Percentiles rank a stretch among this genome's conserved stretches.
These are phyloP conservation scores for Lipomyces starkeyi DNA, from an alignment of 805 yeast genomes.

Conservation along the genomic window DNA sequence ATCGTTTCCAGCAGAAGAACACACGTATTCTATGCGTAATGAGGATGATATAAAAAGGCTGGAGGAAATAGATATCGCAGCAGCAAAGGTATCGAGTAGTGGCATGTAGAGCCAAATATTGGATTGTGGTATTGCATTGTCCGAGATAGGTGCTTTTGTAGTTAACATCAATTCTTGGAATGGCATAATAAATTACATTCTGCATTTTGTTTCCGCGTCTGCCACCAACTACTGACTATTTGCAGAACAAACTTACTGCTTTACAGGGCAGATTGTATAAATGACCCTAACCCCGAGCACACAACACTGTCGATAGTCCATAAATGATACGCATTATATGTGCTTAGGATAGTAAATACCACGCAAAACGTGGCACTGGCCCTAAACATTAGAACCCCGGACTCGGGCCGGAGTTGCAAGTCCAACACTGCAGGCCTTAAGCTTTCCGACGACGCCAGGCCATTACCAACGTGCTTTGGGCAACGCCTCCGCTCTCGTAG, in stretches of 20 bases:
- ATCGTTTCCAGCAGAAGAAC: slow-evolving; percentile 67
- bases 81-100: neutral
- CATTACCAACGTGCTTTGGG: too few relatives aligned
- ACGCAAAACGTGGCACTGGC: neutral
- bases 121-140: neutral
- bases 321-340: neutral
- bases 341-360: neutral
- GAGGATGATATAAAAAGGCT: slow-evolving; percentile 59
- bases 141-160: neutral
- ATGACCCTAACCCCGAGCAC: too few relatives aligned
- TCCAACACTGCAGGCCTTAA: too few relatives aligned
- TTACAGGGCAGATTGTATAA: too few relatives aligned
- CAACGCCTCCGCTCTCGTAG: neutral
- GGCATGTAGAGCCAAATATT: neutral
- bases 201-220: neutral
- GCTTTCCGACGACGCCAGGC: neutral
- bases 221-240: neutral
- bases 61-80: neutral
- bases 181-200: neutral
- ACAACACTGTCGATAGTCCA: neutral
- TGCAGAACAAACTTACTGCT: neutral
- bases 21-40: slow-evolving; percentile 72
- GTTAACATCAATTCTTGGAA: neutral
- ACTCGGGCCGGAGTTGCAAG: neutral
- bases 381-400: neutral